Percentiles rank a stretch among this genome's conserved stretches.
These are phyloP conservation scores for Kazachstania sp. DNA, from an alignment of 1,139 yeast species.

Conservation along the genomic window DNA sequence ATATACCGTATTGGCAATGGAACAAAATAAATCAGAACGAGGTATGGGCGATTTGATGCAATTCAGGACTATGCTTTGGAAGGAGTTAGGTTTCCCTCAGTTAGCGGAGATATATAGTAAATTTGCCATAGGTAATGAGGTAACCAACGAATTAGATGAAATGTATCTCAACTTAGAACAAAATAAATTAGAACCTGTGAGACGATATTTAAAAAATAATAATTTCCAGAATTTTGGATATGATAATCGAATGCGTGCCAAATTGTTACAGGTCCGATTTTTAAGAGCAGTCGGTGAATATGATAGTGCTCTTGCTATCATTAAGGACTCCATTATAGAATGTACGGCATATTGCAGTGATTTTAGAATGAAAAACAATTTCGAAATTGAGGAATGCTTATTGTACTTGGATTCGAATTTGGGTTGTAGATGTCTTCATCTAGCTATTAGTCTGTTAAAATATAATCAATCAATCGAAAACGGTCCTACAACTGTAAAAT, in stretches of 20 bases:
- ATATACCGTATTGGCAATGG: constrained; percentile 17
- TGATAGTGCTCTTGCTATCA: constrained; percentile 14
- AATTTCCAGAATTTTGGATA: constrained; percentile 5
- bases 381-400: constrained; percentile 16
- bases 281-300: constrained; percentile 12
- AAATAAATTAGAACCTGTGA: not conserved
- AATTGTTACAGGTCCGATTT: constrained; percentile 11
- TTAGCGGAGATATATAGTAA: constrained; percentile 9
- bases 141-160: constrained; percentile 2
- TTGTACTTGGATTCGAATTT: constrained; percentile 14
- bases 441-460: constrained; percentile 14
- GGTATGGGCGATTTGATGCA: constrained; percentile 1
- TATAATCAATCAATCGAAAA: constrained; percentile 12
- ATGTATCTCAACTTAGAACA: not conserved
- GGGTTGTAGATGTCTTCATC: constrained; percentile 17
- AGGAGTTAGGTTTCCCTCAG: constrained; percentile 10
- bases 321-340: constrained; percentile 11
- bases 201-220: not conserved
- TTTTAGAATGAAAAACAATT: constrained; percentile 18
- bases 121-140: not conserved
- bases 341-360: constrained; percentile 11
- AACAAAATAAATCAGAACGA: constrained; percentile 11
- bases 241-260: constrained; percentile 12
- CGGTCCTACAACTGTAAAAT: constrained; percentile 14
- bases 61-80: constrained; percentile 11